Percentiles rank a stretch among this genome's conserved stretches.
Evolutionary conservation across 164 flowering plant species (phyloP).

Genomic region (Cinnamomum chago): DNA sequence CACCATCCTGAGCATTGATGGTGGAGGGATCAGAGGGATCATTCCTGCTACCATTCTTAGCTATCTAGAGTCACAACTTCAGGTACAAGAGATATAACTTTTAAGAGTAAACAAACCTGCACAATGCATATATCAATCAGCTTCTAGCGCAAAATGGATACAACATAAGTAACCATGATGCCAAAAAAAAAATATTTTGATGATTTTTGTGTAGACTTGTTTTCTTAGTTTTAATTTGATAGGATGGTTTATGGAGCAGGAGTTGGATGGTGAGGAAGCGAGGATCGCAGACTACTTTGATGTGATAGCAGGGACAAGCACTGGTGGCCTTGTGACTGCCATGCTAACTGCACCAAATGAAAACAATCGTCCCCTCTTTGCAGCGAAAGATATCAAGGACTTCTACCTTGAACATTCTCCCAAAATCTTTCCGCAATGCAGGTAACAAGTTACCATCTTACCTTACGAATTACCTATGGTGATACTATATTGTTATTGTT

Average conservation of each 20-base stretch:
- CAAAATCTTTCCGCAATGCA: background rate
- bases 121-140: no score
- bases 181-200: no score
- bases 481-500: background rate
- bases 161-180: background rate
- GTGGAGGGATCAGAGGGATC: conserved; percentile 38
- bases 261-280: conserved; percentile 20
- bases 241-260: conserved; percentile 7
- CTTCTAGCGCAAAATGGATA: no score
- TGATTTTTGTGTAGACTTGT: background rate
- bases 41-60: conserved; percentile 32
- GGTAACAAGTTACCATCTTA: conserved; percentile 13
- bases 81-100: conserved; percentile 10
- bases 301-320: conserved; percentile 24
- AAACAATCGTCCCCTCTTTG: conserved; percentile 30
- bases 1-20: conserved; percentile 40
- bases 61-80: conserved; percentile 30
- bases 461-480: background rate
- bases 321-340: conserved; percentile 17
- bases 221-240: background rate
- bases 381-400: conserved; percentile 32
- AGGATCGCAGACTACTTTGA: conserved; percentile 26
- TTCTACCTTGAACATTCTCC: conserved; percentile 24
- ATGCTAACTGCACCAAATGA: conserved; percentile 33
- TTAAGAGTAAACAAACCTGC: background rate